A percentile compares a stretch with the other conserved stretches of the same genome.
Evolutionary conservation across 495 filamentous ascomycete genomes (phyloP).

Genomic region (Penicilliopsis zonata): DNA sequence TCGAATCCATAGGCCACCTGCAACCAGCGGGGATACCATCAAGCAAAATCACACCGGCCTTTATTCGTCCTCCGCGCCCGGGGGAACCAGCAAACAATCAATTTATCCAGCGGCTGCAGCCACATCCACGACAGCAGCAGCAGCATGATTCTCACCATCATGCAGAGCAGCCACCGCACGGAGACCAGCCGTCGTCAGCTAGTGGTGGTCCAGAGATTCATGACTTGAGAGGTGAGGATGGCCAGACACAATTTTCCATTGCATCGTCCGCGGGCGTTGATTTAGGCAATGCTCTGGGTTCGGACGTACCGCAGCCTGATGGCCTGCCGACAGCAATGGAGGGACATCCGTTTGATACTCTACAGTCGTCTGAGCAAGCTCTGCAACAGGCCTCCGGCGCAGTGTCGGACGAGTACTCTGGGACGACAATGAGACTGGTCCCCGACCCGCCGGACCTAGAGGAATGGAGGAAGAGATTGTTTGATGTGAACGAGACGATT

Average conservation of each 20-base stretch:
- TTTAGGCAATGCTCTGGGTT: constrained; percentile 6
- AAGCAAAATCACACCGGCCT: constrained; percentile 5
- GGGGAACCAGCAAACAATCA: constrained; percentile 11
- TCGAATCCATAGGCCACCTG: constrained; percentile 8
- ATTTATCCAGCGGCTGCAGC: constrained; percentile 8
- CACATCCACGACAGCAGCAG: constrained; percentile 6
- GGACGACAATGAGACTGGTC: constrained; percentile 46
- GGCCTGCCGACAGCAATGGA: constrained; percentile 3
- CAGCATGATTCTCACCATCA: constrained; percentile 1
- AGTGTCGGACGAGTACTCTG: constrained; percentile 35
- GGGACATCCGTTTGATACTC: constrained; percentile 6
- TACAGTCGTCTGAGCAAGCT: constrained; percentile 4
- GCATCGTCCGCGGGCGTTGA: constrained; percentile 2
- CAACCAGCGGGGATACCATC: constrained; percentile 9
- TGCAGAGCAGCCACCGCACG: constrained; percentile 1
- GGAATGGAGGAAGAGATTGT: constrained; percentile 63
- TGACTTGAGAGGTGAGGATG: constrained; percentile 1
- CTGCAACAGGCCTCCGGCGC: constrained; percentile 8
- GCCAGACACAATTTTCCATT: neutral
- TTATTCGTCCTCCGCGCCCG: constrained; percentile 5
- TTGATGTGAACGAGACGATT: constrained; percentile 65
- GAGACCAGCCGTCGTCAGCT: constrained; percentile 1
- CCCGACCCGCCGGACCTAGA: constrained; percentile 57
- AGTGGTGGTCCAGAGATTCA: constrained; percentile 1
- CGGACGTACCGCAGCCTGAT: constrained; percentile 1